phyloP scores from a whole-genome alignment of 2,329 filamentous ascomycete genomes.

The Cadophora sp. region DNA sequence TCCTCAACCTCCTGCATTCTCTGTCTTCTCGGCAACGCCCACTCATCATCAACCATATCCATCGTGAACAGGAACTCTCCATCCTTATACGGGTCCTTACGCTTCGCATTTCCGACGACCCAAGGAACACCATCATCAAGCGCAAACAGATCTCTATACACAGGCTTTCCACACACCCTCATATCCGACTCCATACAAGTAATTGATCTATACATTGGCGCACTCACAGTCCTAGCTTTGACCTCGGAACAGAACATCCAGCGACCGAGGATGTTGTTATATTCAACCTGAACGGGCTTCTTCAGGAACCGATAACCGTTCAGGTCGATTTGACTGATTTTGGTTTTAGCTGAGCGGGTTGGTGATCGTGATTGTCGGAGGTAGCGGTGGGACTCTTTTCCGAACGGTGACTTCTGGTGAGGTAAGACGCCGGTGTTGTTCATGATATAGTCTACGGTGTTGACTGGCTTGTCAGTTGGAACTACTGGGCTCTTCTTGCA shows the following conservation, averaged over 20 bases:
- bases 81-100: neutral
- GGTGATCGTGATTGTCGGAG: neutral
- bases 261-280: conserved; percentile 25
- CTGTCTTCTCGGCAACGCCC: conserved; percentile 14
- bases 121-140: conserved; percentile 29
- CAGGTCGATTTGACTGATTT: conserved; percentile 22
- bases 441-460: neutral
- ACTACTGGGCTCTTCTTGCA: neutral
- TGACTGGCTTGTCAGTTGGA: neutral
- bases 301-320: conserved; percentile 28
- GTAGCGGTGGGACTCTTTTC: neutral
- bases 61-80: conserved; percentile 18
- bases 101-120: conserved; percentile 16
- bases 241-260: conserved; percentile 32
- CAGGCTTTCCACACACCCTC: conserved; percentile 4
- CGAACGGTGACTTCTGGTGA: conserved; percentile 17
- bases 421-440: neutral
- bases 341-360: neutral
- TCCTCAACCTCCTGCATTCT: conserved; percentile 14
- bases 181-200: conserved; percentile 20
- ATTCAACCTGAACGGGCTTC: conserved; percentile 25
- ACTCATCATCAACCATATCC: conserved; percentile 23
- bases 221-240: conserved; percentile 14
- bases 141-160: conserved; percentile 21
- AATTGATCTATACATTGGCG: conserved; percentile 17